Percentiles rank a stretch among this genome's conserved stretches.
Conservation (phyloP, 495 filamentous ascomycete genomes). For the Hypoxylon cercidicola region DNA sequence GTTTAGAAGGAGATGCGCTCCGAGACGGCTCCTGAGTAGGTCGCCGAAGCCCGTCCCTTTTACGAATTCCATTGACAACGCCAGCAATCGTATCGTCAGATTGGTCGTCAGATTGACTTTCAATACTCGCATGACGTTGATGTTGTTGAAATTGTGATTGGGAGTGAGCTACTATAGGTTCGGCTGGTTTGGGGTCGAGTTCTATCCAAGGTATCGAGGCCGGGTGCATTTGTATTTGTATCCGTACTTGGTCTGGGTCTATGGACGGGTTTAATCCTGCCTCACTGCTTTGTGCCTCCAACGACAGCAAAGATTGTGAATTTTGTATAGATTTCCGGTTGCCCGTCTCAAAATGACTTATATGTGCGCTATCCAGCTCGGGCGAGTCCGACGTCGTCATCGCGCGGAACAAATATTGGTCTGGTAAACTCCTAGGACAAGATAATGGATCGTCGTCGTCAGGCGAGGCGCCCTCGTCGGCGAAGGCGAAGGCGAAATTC, state of each 20-base stretch:
- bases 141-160: constrained; percentile 10
- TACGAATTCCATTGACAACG: constrained; percentile 1
- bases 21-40: constrained; percentile 31
- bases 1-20: constrained; percentile 28
- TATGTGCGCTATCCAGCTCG: constrained; percentile 20
- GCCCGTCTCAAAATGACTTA: constrained; percentile 49
- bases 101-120: background rate
- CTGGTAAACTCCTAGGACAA: constrained; percentile 15
- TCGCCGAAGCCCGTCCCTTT: constrained; percentile 22
- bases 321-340: constrained; percentile 47
- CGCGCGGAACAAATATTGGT: constrained; percentile 5
- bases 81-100: constrained; percentile 1
- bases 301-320: background rate
- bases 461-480: constrained; percentile 17
- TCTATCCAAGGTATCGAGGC: constrained; percentile 11
- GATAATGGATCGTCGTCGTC: constrained; percentile 32
- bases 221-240: constrained; percentile 19
- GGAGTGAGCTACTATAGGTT: constrained; percentile 15
- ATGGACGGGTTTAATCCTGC: constrained; percentile 4
- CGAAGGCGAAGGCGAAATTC: constrained; percentile 26
- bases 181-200: constrained; percentile 3
- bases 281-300: constrained; percentile 4
- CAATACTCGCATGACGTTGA: constrained; percentile 3
- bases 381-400: constrained; percentile 6
- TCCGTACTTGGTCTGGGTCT: constrained; percentile 5